Conservation (phyloP, 73 alveolate genomes). For the Urostyla sp. region DNA sequence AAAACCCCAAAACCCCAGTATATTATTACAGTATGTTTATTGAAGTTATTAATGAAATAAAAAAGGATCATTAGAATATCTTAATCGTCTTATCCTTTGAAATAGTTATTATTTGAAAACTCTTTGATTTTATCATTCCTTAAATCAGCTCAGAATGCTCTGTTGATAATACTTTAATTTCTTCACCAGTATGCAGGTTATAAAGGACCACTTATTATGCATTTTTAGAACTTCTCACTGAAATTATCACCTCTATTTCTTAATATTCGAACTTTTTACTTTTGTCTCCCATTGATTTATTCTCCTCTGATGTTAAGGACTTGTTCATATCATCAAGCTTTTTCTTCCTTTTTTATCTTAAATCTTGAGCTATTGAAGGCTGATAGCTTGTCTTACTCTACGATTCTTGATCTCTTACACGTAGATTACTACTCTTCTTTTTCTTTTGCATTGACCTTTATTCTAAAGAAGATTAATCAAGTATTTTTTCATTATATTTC, state of each 20-base stretch:
- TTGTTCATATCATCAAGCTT: slow-evolving; percentile 42
- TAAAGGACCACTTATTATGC: slow-evolving; percentile 24
- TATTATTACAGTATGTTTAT: no score
- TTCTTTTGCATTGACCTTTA: no score
- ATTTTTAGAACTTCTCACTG: slow-evolving; percentile 10
- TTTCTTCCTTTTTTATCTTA: not conserved
- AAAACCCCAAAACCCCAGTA: no score
- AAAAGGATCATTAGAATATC: slow-evolving; percentile 12
- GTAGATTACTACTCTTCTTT: no score
- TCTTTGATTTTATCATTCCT: slow-evolving; percentile 7
- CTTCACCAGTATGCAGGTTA: slow-evolving; percentile 19
- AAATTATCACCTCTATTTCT: slow-evolving; percentile 1
- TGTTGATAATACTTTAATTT: not conserved
- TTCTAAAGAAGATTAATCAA: no score
- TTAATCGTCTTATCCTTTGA: slow-evolving; percentile 18
- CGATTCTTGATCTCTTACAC: no score
- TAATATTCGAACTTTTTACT: not conserved
- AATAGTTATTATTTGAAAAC: slow-evolving; percentile 13
- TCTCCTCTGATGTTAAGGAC: slow-evolving; percentile 24
- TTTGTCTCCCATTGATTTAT: no score
- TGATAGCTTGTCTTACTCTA: no score
- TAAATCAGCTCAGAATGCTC: not conserved
- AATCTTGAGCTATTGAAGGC: no score
- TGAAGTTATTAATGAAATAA: no score
- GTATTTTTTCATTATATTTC: no score